phyloP scores from a whole-genome alignment of 345 rosid species.

The Clarkia xantiana region DNA sequence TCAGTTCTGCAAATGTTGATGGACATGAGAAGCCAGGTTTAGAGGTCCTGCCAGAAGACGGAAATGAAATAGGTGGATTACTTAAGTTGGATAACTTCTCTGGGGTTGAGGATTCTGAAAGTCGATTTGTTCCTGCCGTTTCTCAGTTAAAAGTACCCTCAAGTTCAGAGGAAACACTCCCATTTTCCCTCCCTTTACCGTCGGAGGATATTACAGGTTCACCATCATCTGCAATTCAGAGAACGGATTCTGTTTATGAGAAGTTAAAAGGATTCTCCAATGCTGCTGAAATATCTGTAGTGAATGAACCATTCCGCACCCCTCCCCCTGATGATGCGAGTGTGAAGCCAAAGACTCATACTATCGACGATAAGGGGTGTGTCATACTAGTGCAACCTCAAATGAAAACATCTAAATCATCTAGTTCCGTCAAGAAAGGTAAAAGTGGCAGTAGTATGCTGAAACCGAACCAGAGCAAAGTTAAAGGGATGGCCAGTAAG shows the following conservation, averaged over 20 bases:
- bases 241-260: slow-evolving; percentile 22
- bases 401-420: slow-evolving; percentile 38
- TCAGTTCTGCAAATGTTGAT: slow-evolving; percentile 16
- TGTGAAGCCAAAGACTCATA: too few species aligned
- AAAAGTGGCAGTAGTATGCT: slow-evolving; percentile 22
- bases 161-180: slow-evolving; percentile 20
- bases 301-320: slow-evolving; percentile 17
- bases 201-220: slow-evolving; percentile 16
- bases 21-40: slow-evolving; percentile 11
- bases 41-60: slow-evolving; percentile 14
- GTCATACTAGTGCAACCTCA: slow-evolving; percentile 40
- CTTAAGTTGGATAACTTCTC: slow-evolving; percentile 9
- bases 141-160: slow-evolving; percentile 15
- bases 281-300: slow-evolving; percentile 10
- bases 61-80: neutral
- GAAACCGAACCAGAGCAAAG: slow-evolving; percentile 26
- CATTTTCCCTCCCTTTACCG: slow-evolving; percentile 15
- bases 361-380: slow-evolving; percentile 17
- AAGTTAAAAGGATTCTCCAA: slow-evolving; percentile 5
- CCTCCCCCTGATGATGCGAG: slow-evolving; percentile 16
- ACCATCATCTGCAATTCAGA: slow-evolving; percentile 20
- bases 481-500: slow-evolving; percentile 35
- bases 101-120: slow-evolving; percentile 17
- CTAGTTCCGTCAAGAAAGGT: slow-evolving; percentile 42
- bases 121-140: slow-evolving; percentile 19